Percentiles rank a stretch among this genome's conserved stretches.
Evolutionary conservation across 371 early-diverging fungal genomes (phyloP).

Genomic region (Capniomyces stellatus): DNA sequence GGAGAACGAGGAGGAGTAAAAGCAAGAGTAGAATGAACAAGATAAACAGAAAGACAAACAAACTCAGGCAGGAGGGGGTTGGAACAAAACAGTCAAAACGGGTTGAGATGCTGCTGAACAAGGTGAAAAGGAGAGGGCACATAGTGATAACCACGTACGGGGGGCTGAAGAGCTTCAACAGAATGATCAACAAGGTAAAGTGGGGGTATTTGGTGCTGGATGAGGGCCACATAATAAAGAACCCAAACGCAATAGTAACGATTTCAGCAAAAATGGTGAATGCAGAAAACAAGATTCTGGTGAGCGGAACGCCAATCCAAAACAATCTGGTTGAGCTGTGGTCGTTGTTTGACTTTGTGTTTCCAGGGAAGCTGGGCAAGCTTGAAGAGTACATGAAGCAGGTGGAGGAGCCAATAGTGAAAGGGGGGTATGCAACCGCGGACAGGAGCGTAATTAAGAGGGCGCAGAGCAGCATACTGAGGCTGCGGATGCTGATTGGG

Average conservation of each 20-base stretch:
- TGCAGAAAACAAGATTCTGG: slow-evolving; percentile 72
- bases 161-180: slow-evolving; percentile 51
- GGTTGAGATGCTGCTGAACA: slow-evolving; percentile 15
- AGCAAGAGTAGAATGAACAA: slow-evolving; percentile 12
- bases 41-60: slow-evolving; percentile 9
- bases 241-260: slow-evolving; percentile 82
- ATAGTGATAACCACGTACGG: slow-evolving; percentile 76
- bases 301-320: slow-evolving; percentile 97
- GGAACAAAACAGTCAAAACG: slow-evolving; percentile 2
- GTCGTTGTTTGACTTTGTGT: slow-evolving; percentile 92
- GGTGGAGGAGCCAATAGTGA: slow-evolving; percentile 69
- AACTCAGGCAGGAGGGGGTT: slow-evolving; percentile 8
- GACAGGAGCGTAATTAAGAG: slow-evolving; percentile 14
- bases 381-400: slow-evolving; percentile 81
- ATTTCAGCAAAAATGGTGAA: slow-evolving; percentile 66
- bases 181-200: slow-evolving; percentile 36
- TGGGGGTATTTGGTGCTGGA: slow-evolving; percentile 93
- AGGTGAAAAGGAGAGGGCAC: slow-evolving; percentile 37
- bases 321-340: slow-evolving; percentile 95
- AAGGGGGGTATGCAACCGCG: slow-evolving; percentile 84
- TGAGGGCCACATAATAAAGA: slow-evolving; percentile 97
- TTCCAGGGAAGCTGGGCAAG: slow-evolving; percentile 88
- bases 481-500: slow-evolving; percentile 77
- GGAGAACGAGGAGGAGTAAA: slow-evolving; percentile 14
- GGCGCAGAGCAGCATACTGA: slow-evolving; percentile 32